Evolutionary conservation across 495 filamentous ascomycete species (phyloP), one percentile per base, ranked within the genome.

Genomic region (Annulohypoxylon nitens): DNA sequence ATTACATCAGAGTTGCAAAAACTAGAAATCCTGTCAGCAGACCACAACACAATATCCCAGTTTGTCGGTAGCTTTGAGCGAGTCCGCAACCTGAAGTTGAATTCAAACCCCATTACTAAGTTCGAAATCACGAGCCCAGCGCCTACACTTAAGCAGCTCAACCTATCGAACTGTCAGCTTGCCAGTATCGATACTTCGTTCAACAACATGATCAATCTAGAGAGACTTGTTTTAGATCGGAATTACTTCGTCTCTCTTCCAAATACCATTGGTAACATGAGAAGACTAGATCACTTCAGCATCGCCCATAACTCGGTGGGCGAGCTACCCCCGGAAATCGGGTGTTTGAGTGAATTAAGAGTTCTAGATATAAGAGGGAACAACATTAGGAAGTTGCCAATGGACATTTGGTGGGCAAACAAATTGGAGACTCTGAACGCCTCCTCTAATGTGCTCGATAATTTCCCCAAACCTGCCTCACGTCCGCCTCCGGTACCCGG

Each of bases 171-270:
- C 25, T 93, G 90, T 10, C 97, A 98, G 78, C 86, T 99, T 45
- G 90, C 93, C 0, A 91, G 92, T 67, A 87, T 99, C 25, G 95
- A 98, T 74, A 88, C 90, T 45, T 86, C 95, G 12, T 98, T 97
- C 78, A 91, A 93, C 69, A 93, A 95, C 79, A 87, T 98, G 81
- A 87, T 92, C 18, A 95, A 93, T 76, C 79, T 98, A 54, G 91
- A 93, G 45, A 93, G 94, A 70, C 87, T 99, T 20, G 89, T 94
- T 43, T 85, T 99, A 18, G 95, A 98, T 79, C 94, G 93, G 76
- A 99, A 99, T 73, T 96, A 98, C 79, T 94, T 98, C 70, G 93
- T 94, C 4, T 94, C 93, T 2, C 84, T 98, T 36, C 94, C 94
- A 0, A 84, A 86, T 57, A 90, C 95, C 57, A 92, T 98, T 68